Conservation (phyloP, 148 eudicot genomes). For the Rhododendron ovatum region DNA sequence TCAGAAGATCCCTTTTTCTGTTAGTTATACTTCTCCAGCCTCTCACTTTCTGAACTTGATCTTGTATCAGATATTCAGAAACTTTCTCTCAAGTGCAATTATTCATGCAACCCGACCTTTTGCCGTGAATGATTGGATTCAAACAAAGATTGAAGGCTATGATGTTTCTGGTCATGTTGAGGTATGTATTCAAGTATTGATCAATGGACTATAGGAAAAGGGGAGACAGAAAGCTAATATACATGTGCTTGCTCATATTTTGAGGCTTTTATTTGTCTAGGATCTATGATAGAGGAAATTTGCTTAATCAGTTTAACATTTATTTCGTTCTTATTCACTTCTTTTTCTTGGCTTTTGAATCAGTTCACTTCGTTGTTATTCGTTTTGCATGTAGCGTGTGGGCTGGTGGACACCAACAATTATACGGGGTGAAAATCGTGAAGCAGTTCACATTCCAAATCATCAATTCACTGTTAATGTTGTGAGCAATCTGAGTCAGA, state of each 20-base stretch:
- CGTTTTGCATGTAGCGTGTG: constrained; percentile 54
- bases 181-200: constrained; percentile 45
- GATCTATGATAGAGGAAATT: not conserved
- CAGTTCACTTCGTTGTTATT: not conserved
- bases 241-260: not conserved
- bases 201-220: not conserved
- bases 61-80: constrained; percentile 73
- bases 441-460: constrained; percentile 93
- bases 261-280: not conserved
- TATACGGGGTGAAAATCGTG: constrained; percentile 93
- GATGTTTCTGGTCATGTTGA: constrained; percentile 97
- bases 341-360: not conserved
- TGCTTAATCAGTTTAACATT: not conserved
- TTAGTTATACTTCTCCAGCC: not conserved
- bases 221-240: not conserved
- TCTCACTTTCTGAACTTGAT: not conserved
- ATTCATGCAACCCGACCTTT: constrained; percentile 96
- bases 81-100: constrained; percentile 86
- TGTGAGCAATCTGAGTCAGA: constrained; percentile 85
- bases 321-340: not conserved
- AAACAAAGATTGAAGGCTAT: constrained; percentile 86
- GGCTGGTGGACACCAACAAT: constrained; percentile 99
- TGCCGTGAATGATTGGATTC: constrained; percentile 82
- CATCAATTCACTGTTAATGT: constrained; percentile 90
- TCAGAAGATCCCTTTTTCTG: not conserved